Evolutionary conservation across 306 rosid species (phyloP).

Genomic region (Quercus gilva): DNA sequence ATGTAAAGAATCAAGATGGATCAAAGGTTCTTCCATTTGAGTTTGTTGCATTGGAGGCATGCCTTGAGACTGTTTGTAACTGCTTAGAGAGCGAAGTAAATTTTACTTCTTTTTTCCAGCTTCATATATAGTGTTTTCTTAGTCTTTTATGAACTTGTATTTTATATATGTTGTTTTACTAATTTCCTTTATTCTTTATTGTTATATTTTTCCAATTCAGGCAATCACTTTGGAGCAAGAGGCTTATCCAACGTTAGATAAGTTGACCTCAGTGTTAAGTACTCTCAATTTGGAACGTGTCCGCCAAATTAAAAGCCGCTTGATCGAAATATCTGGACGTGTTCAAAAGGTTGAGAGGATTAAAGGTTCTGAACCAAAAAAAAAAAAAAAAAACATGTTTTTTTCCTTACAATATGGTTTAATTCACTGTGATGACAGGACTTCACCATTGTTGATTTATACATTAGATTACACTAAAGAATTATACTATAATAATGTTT

Average conservation of each 20-base stretch:
- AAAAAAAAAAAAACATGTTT: too few species aligned
- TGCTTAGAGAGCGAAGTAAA: slow-evolving; percentile 65
- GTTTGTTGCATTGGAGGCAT: slow-evolving; percentile 70
- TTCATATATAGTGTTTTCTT: too few species aligned
- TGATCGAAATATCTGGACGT: slow-evolving; percentile 80
- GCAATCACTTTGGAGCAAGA: slow-evolving; percentile 66
- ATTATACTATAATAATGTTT: neutral
- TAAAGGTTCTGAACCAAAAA: too few species aligned
- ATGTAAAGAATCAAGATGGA: slow-evolving; percentile 36
- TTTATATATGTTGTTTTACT: neutral
- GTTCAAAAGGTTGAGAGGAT: slow-evolving; percentile 54
- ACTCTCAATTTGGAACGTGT: slow-evolving; percentile 78
- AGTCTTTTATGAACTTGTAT: too few species aligned
- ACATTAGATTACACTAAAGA: neutral
- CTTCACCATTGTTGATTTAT: too few species aligned
- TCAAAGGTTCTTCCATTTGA: slow-evolving; percentile 51
- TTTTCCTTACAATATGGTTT: too few species aligned
- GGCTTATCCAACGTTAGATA: slow-evolving; percentile 87
- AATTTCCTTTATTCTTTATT: slow-evolving; percentile 4
- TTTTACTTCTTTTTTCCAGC: neutral
- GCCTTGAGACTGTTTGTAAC: slow-evolving; percentile 79
- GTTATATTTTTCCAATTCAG: slow-evolving; percentile 33
- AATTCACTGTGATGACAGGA: too few species aligned
- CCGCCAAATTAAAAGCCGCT: slow-evolving; percentile 77
- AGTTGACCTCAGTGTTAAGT: slow-evolving; percentile 67